Evolutionary conservation across 768 basidiomycete genomes (phyloP), one percentile per base, ranked within the genome.

Genomic region (Royoungia palumana): DNA sequence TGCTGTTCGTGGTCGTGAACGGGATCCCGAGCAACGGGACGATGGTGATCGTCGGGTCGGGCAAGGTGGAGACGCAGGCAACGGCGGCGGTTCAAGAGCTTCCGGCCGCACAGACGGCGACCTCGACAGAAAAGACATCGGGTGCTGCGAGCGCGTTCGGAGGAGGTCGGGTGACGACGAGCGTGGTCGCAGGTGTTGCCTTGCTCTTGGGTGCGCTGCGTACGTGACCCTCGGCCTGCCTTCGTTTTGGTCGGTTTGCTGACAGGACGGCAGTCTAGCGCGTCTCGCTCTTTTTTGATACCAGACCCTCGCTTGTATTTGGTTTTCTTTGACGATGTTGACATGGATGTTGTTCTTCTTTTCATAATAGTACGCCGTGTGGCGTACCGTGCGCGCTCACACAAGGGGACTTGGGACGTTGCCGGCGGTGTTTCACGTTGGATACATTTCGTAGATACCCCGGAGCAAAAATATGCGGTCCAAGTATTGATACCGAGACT

Each of bases 11-110:
- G 50, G 86, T 82, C 30, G 78, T 97, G 53, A 76, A 85, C 54
- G 93, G 91, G 35, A 80, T 96, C 12, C 94, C 94, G 3, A 85
- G 83, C 44, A 85, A 83, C 51, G 94, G 87, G 2, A 79, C 81
- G 11, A 79, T 77, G 66, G 76, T 94, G 46, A 89, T 82, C 48
- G 75, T 93, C 21, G 94, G 94, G 5, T 83, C 73, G 47, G 94
- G 94, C 1, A 65, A 80, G 46, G 75, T 95, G n/a, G 89, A 82
- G 41, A 68, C 67, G 2, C 94, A 96, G 64, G 76, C 86, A 2
- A 78, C 72, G 0, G 53, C 64, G 4, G 51, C 68, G 1, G 74
- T 68, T 0, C 70, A 70, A 16, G 61, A 38, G 2, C 75, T 90
- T 7, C 45, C 76, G 65, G 20, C 59, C 67, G 16, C 65, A 68